Conservation (phyloP, 2,329 filamentous ascomycete species). For the Penicillium brevicompactum region DNA sequence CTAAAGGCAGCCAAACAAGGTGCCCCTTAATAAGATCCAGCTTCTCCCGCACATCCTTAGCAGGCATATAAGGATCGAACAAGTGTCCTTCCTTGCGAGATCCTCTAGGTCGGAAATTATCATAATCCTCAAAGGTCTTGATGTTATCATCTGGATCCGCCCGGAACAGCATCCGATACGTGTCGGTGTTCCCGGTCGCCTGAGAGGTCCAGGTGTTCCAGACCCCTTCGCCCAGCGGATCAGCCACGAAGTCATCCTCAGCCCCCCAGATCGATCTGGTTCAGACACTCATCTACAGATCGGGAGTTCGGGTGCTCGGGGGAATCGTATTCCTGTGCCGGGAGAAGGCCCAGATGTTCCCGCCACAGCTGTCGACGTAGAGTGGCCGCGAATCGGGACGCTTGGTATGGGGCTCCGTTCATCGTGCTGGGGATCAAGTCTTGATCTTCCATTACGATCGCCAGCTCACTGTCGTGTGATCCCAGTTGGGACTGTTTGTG, state of each 20-base stretch:
- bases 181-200: conserved; percentile 75
- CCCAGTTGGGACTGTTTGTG: conserved; percentile 69
- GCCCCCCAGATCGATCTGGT: conserved; percentile 73
- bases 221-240: conserved; percentile 72
- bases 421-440: conserved; percentile 70
- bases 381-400: conserved; percentile 74
- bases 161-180: conserved; percentile 82
- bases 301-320: conserved; percentile 72
- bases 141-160: conserved; percentile 87
- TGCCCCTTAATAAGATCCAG: conserved; percentile 82
- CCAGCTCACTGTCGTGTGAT: conserved; percentile 83
- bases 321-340: conserved; percentile 69
- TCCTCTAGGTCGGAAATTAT: conserved; percentile 66
- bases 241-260: conserved; percentile 68
- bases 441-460: conserved; percentile 82
- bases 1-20: conserved; percentile 91
- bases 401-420: conserved; percentile 71
- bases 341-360: conserved; percentile 85
- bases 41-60: conserved; percentile 71
- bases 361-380: conserved; percentile 85
- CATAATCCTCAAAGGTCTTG: conserved; percentile 87
- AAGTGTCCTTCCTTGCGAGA: conserved; percentile 82
- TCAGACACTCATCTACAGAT: conserved; percentile 69
- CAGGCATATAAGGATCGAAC: conserved; percentile 75
- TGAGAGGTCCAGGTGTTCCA: conserved; percentile 71